Base-by-base conservation (phyloP, 2,329 filamentous ascomycete species). In the Pestalotiopsis sp. region DNA sequence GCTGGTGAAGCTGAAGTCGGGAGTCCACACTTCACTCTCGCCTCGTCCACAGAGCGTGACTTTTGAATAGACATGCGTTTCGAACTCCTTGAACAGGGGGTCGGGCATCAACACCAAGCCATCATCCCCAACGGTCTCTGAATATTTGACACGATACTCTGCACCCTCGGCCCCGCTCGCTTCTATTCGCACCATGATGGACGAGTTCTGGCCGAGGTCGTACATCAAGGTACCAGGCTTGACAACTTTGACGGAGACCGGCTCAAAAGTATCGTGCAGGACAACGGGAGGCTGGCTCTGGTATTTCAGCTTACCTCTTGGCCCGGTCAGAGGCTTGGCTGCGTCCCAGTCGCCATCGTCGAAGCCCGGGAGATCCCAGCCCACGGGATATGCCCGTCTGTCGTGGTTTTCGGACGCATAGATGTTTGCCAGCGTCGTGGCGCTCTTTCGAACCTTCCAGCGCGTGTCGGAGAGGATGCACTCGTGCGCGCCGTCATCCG, bases 361-460 rank as follows among this genome's bases (percentile, higher is more conserved):
- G 1, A 39, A 39, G 38, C 27, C 14, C 4, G 61, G 64, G 66
- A 72, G 68, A 61, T 80, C 77, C 80, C 80, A 82, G 0, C 79
- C 79, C 0, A 61, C 20, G 6, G 81, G 81, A 68, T 79, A 81
- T 0, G 67, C 65, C 11, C 80, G 73, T 17, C 77, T 68, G 65
- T 82, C 81, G 62, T 81, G 78, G 41, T 77, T 78, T 69, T 82
- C 81, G 0, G 81, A 82, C 4, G 80, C 79, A 67, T 81, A 81
- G 23, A 81, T 82, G 39, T 82, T 82, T 5, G 79, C 81, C 11
- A 82, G 73, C 2, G 78, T 76, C 4, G 79, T 82, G 7, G 80
- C 80, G 58, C 80, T 81, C 69, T 79, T 81, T 13, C 77, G 74
- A 13, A 79, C 70, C 39, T 75, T 78, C 80, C 80, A 82, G n/a